These are phyloP conservation scores for Aphanomyces stellatus DNA, from an alignment of 352 stramenopile species.

Conservation along the genomic window DNA sequence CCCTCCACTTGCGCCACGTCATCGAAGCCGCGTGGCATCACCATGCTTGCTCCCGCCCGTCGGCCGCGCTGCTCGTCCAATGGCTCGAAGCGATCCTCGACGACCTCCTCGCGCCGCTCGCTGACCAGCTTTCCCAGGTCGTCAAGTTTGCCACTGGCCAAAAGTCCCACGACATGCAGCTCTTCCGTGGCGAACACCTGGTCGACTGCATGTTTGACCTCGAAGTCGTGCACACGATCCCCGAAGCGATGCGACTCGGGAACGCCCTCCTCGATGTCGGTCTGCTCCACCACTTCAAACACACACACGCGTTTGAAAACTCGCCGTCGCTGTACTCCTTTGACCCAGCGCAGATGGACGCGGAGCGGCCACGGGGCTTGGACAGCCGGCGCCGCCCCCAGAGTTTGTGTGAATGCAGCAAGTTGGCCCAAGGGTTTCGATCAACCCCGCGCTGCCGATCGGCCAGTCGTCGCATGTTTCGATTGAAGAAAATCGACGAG, in stretches of 20 bases:
- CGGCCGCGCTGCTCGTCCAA: conserved; percentile 25
- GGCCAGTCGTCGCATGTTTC: background rate
- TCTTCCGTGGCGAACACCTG: conserved; percentile 33
- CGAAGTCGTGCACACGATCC: conserved; percentile 36
- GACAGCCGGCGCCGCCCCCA: background rate
- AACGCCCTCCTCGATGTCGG: conserved; percentile 57
- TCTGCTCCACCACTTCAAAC: conserved; percentile 48
- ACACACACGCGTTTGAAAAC: conserved; percentile 41
- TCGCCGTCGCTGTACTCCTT: conserved; percentile 43
- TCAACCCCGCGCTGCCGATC: background rate
- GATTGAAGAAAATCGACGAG: background rate
- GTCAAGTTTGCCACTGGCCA: background rate
- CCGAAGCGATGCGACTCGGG: conserved; percentile 42
- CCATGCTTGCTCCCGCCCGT: conserved; percentile 27
- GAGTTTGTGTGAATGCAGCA: background rate
- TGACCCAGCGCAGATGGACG: conserved; percentile 21
- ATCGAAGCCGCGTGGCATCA: conserved; percentile 29
- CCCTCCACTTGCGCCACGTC: conserved; percentile 1
- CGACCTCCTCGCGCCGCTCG: conserved; percentile 22
- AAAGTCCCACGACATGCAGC: background rate
- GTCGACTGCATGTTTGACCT: conserved; percentile 55
- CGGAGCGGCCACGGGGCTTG: background rate
- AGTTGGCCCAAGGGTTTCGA: background rate
- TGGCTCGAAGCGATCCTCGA: conserved; percentile 29
- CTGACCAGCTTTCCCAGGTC: background rate